Evolutionary conservation across 495 filamentous ascomycete genomes (phyloP).

Genomic region (Recurvomyces mirabilis): DNA sequence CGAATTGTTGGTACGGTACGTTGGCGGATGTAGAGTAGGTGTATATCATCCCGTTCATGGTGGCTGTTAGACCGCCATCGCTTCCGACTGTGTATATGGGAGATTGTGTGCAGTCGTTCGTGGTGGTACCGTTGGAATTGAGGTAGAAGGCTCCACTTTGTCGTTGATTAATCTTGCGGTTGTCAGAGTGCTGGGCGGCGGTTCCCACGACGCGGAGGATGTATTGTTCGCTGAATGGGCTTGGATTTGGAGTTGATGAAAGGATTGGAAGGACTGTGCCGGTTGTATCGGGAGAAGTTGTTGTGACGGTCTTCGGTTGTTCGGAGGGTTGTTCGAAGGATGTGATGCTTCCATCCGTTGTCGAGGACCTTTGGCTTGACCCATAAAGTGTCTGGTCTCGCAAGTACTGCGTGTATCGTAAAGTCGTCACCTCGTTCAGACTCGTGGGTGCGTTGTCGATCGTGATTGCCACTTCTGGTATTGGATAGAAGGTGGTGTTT

Average conservation of each 20-base stretch:
- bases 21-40: constrained; percentile 12
- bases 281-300: too few species aligned
- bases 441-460: constrained; percentile 11
- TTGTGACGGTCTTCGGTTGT: not conserved
- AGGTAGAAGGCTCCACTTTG: constrained; percentile 8
- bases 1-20: constrained; percentile 6
- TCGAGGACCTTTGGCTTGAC: too few species aligned
- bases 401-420: constrained; percentile 5
- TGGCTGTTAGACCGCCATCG: constrained; percentile 11
- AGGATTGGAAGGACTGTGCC: too few species aligned
- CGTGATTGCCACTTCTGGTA: constrained; percentile 4
- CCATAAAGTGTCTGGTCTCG: too few species aligned
- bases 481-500: constrained; percentile 14
- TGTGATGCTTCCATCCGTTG: too few species aligned
- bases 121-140: constrained; percentile 7
- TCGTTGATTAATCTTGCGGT: constrained; percentile 2
- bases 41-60: constrained; percentile 3
- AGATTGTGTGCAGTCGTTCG: constrained; percentile 11
- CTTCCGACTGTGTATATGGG: constrained; percentile 11
- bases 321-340: too few species aligned
- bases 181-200: not conserved
- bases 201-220: not conserved
- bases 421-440: constrained; percentile 11
- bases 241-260: not conserved
- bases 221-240: not conserved